Evolutionary conservation across 805 yeast species (phyloP).

Genomic region (Yarrowia porcina): DNA sequence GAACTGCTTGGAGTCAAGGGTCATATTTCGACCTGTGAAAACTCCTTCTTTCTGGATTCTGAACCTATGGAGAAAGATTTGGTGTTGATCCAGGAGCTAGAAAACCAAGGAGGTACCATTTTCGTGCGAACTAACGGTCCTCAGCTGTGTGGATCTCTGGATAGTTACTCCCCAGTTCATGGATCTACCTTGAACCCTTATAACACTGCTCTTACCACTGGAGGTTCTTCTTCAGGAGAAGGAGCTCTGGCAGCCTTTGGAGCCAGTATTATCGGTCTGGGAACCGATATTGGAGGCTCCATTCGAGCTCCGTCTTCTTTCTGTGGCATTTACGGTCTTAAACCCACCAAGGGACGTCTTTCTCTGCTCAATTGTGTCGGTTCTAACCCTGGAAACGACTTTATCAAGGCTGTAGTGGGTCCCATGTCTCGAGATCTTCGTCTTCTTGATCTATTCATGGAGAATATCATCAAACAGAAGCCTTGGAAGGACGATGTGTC

Average conservation of each 20-base stretch:
- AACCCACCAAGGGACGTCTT: conserved; percentile 45
- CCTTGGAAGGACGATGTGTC: conserved; percentile 51
- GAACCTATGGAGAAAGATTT: conserved; percentile 35
- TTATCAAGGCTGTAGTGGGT: conserved; percentile 47
- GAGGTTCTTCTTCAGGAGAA: conserved; percentile 61
- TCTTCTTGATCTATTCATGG: conserved; percentile 42
- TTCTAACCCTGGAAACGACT: conserved; percentile 40
- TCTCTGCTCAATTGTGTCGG: conserved; percentile 36
- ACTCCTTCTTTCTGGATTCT: conserved; percentile 38
- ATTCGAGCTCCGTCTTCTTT: conserved; percentile 50
- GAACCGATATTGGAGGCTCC: conserved; percentile 55
- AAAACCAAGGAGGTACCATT: conserved; percentile 51
- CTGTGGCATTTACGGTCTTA: conserved; percentile 49
- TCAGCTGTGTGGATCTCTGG: conserved; percentile 49
- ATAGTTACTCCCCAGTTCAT: conserved; percentile 44
- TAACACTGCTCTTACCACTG: conserved; percentile 46
- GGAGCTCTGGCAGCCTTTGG: conserved; percentile 46
- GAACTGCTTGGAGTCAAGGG: conserved; percentile 50
- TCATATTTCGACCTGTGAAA: conserved; percentile 49
- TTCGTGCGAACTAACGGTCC: conserved; percentile 56
- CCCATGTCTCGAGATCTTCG: conserved; percentile 45
- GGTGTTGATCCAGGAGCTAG: conserved; percentile 43
- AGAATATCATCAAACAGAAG: conserved; percentile 41
- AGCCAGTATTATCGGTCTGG: conserved; percentile 52
- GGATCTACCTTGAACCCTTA: conserved; percentile 49